Evolutionary conservation across 208 protist genomes (phyloP).

Genomic region (Leishmania tropica): DNA sequence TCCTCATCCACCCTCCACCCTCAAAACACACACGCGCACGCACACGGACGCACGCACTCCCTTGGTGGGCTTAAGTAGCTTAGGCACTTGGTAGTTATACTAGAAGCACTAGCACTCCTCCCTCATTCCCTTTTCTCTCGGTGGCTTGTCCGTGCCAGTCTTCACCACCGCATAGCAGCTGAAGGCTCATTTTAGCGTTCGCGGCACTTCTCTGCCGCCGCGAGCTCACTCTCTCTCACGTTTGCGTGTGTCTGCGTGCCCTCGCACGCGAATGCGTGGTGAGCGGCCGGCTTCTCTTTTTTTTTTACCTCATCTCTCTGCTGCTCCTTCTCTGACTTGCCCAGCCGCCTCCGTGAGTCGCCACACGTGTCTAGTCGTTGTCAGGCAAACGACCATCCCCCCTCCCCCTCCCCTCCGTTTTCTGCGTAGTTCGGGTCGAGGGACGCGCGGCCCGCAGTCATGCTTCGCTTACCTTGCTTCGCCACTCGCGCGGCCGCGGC

Average conservation of each 20-base stretch:
- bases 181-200: background rate
- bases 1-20: background rate
- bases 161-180: background rate
- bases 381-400: background rate
- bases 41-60: background rate
- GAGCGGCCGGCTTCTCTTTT: background rate
- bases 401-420: background rate
- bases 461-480: conserved; percentile 30
- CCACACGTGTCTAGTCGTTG: background rate
- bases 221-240: background rate
- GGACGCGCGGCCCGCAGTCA: background rate
- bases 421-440: background rate
- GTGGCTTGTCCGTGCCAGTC: background rate
- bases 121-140: background rate
- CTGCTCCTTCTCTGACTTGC: background rate
- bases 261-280: too few relatives aligned
- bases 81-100: background rate
- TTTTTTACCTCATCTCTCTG: background rate
- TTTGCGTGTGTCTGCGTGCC: too few relatives aligned
- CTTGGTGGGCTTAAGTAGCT: background rate
- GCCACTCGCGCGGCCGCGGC: background rate
- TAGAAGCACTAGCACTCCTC: background rate
- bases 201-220: too few relatives aligned
- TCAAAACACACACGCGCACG: too few relatives aligned
- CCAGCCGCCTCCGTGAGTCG: background rate